Conservation (phyloP, 1,284 basidiomycete species). For the Lentinus polychrous region DNA sequence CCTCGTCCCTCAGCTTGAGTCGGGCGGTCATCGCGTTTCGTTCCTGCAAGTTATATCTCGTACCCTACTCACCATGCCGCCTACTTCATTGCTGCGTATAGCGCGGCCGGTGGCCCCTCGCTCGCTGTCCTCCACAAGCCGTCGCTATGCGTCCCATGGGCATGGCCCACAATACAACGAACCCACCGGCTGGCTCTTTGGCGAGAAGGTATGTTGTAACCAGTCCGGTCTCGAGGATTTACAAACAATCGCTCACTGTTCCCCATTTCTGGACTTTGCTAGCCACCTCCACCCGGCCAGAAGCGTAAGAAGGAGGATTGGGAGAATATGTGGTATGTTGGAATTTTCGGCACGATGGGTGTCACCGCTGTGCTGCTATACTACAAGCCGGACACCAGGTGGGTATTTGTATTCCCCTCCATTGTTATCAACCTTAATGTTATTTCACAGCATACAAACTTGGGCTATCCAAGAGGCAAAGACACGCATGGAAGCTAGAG, state of each 20-base stretch:
- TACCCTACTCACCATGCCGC: slow-evolving; percentile 25
- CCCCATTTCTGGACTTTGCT: neutral
- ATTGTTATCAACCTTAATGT: neutral
- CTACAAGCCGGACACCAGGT: slow-evolving; percentile 97
- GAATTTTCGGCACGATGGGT: slow-evolving; percentile 87
- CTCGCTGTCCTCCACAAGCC: slow-evolving; percentile 11
- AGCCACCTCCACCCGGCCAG: slow-evolving; percentile 75
- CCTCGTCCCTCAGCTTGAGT: no score
- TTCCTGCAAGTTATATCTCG: neutral
- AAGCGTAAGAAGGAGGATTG: slow-evolving; percentile 84
- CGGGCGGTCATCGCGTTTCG: no score
- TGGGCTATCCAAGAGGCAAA: slow-evolving; percentile 90
- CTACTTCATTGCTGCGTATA: slow-evolving; percentile 26
- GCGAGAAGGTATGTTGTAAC: slow-evolving; percentile 67
- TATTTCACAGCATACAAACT: slow-evolving; percentile 62
- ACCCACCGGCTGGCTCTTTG: slow-evolving; percentile 82
- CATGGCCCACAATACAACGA: slow-evolving; percentile 76
- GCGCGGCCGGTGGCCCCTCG: slow-evolving; percentile 19
- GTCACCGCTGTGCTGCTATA: slow-evolving; percentile 73
- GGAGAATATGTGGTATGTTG: slow-evolving; percentile 85
- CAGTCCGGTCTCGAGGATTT: neutral
- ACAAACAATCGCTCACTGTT: neutral
- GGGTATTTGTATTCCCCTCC: slow-evolving; percentile 24
- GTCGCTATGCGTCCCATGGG: slow-evolving; percentile 66
- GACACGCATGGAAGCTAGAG: slow-evolving; percentile 81